Evolutionary conservation across 306 rosid species (phyloP).

Genomic region (Cucumis sativus): DNA sequence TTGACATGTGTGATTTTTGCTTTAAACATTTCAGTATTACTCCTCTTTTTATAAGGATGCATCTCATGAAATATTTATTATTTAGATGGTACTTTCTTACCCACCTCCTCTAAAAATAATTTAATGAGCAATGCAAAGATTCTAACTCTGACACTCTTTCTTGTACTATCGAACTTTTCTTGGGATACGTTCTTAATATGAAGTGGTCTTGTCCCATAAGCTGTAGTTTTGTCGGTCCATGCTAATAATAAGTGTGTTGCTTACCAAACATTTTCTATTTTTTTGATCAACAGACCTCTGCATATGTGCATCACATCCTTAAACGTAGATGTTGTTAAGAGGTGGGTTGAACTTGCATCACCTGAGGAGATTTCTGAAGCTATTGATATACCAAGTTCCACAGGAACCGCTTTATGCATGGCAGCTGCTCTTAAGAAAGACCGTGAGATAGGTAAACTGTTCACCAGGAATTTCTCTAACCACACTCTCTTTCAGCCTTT

Average conservation of each 20-base stretch:
- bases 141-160: background rate
- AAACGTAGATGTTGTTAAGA: conserved; percentile 89
- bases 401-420: conserved; percentile 96
- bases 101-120: background rate
- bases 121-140: background rate
- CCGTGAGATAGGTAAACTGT: conserved; percentile 72
- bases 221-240: background rate
- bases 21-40: background rate
- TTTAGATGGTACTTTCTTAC: background rate
- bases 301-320: conserved; percentile 95
- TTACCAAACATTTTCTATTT: conserved; percentile 5
- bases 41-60: background rate
- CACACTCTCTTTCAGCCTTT: background rate
- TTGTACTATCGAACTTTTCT: background rate
- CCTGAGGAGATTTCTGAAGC: conserved; percentile 71
- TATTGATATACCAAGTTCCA: conserved; percentile 68
- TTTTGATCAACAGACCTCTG: conserved; percentile 52
- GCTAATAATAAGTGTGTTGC: background rate
- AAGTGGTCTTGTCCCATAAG: background rate
- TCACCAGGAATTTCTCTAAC: background rate
- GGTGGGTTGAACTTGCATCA: conserved; percentile 90
- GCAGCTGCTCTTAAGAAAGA: conserved; percentile 96
- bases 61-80: background rate
- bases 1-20: background rate
- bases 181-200: background rate